Base-by-base conservation (phyloP, 2,329 filamentous ascomycete genomes). In the Harringtonia aguacate region DNA sequence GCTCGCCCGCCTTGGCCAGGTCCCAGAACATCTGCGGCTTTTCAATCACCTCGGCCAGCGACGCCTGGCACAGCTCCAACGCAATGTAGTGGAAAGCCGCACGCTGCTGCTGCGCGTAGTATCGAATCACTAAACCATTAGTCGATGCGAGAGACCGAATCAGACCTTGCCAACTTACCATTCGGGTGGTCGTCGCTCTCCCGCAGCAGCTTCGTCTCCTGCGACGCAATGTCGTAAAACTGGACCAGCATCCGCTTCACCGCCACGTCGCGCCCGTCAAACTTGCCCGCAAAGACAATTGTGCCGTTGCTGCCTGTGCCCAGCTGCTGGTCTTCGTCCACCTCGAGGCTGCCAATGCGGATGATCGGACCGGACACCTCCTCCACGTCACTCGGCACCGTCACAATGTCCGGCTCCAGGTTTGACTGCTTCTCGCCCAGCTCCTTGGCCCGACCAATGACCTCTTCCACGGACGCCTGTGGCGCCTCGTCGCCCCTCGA, bases 231-330 rank as follows among this genome's bases (percentile, higher is more conserved):
- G 51, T 95, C 90, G 59, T 89, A 95, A 55, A 95, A 95, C 53
- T 95, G 86, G 29, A 90, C 86, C 48, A 97, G 71, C 87, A 98
- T 94, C 29, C 92, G 80, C 69, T 98, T 98, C 39, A 98, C 87
- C 1, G 92, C 92, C 22, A 98, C 90, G 36, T 89, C 84, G 41
- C 89, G 82, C 21, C 88, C 88, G 60, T 94, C 92, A 59, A 94
- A 97, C 43, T 81, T 86, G n/a, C 92, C 92, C 39, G 86, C 83
- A 61, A 92, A 97, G 1, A 98, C 92, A 43, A 94, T 80, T 0
- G 92, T 98, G n/a, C 92, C 92, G 58, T 95, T 94, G 61, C 90
- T 97, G 44, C 92, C 92, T 47, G 86, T 82, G 20, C 79, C 79
- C 27, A 84, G 68, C 50, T 81, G 74, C 53, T 74, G 68, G 37